Evolutionary conservation across 805 yeast species (phyloP).

Genomic region (Ogataea pignaliae): DNA sequence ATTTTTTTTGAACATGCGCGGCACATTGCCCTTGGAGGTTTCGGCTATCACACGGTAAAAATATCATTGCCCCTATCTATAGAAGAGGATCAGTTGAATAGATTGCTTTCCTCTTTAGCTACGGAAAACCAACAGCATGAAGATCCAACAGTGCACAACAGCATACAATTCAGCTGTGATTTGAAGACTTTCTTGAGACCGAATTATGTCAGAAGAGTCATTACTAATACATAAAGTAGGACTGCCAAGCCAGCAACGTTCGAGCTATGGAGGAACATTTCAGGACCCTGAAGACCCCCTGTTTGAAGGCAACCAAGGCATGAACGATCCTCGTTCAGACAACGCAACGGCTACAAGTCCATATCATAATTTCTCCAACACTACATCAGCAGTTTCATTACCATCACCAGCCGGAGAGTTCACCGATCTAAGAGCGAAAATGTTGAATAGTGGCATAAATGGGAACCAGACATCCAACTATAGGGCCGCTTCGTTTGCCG

Average conservation of each 20-base stretch:
- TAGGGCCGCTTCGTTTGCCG: constrained; percentile 11
- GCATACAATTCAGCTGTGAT: neutral
- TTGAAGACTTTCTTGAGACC: neutral
- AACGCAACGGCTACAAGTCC: neutral
- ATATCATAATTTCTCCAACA: neutral
- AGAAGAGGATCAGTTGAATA: too few species aligned
- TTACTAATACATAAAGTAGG: neutral
- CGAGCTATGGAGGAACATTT: constrained; percentile 1
- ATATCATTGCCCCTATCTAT: too few species aligned
- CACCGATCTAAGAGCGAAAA: neutral
- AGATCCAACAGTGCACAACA: neutral
- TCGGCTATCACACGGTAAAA: too few species aligned
- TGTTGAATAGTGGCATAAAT: neutral
- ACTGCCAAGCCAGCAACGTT: neutral
- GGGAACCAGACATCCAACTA: too few species aligned
- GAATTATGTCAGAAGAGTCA: constrained; percentile 1
- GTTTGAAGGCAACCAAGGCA: constrained; percentile 7
- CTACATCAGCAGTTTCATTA: constrained; percentile 9
- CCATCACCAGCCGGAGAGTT: constrained; percentile 15
- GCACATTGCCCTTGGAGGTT: too few species aligned
- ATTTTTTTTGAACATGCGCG: too few species aligned
- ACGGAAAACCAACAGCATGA: too few species aligned
- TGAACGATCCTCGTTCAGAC: too few species aligned
- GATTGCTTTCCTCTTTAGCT: too few species aligned
- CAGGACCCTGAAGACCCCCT: constrained; percentile 7